A percentile compares a stretch with the other conserved stretches of the same genome.
Evolutionary conservation across 1,139 yeast species (phyloP).

Genomic region (Casaregolazyma suthepensis): DNA sequence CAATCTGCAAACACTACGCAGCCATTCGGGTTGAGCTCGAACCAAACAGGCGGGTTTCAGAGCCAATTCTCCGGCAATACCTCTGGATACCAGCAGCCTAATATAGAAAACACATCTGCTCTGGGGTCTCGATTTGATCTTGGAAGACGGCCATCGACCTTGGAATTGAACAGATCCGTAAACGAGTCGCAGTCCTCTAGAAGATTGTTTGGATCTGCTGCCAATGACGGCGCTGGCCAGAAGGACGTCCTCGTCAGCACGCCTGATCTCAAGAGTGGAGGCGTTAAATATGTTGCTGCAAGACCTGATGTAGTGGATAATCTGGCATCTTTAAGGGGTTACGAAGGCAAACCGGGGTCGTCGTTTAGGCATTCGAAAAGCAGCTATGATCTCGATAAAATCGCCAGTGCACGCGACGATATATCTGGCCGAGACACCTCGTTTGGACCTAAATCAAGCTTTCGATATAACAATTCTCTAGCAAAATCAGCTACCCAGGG

Average conservation of each 20-base stretch:
- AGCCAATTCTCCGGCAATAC: neutral
- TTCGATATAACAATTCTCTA: neutral
- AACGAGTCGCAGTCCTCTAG: neutral
- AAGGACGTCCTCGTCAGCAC: conserved; percentile 4
- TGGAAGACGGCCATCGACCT: neutral
- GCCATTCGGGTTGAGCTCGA: neutral
- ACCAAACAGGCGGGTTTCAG: neutral
- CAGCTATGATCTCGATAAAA: neutral
- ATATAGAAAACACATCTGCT: neutral
- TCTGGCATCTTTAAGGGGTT: conserved; percentile 3
- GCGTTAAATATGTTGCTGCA: neutral
- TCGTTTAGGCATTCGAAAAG: neutral
- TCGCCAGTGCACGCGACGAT: neutral
- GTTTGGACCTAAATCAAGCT: neutral
- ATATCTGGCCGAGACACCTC: neutral
- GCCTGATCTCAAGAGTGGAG: conserved; percentile 6
- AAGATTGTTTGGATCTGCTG: neutral
- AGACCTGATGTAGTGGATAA: conserved; percentile 2
- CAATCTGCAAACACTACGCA: neutral
- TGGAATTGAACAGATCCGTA: neutral
- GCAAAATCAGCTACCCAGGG: neutral
- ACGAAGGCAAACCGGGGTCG: conserved; percentile 1
- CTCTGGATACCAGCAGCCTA: conserved; percentile 1
- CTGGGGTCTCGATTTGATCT: neutral
- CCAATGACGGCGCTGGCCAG: neutral